Conservation (phyloP, 2,329 filamentous ascomycete species). For the Colletotrichum truncatum region DNA sequence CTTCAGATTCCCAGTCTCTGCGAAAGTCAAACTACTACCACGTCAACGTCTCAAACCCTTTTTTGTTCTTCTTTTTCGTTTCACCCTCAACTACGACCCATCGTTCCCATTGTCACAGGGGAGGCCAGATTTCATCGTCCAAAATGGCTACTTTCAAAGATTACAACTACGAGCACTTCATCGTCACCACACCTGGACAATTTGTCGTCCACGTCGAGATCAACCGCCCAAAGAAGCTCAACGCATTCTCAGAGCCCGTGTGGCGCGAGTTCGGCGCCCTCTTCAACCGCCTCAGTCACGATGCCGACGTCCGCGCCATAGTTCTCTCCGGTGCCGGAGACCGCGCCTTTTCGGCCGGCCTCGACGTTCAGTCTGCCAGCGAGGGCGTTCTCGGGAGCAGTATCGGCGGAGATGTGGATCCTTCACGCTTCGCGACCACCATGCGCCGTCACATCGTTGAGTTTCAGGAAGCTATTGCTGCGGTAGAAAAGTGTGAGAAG, state of each 20-base stretch:
- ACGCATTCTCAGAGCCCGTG: constrained; percentile 86
- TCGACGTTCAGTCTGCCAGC: constrained; percentile 79
- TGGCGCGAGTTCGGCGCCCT: constrained; percentile 82
- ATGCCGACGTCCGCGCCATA: constrained; percentile 78
- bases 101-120: not conserved
- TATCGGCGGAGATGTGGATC: constrained; percentile 54
- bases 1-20: not conserved
- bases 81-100: too few relatives aligned
- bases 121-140: not conserved
- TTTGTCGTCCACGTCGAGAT: constrained; percentile 93
- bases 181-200: constrained; percentile 74
- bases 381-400: constrained; percentile 52
- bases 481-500: constrained; percentile 89
- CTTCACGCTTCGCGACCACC: constrained; percentile 68
- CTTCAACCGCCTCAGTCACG: constrained; percentile 76
- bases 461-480: constrained; percentile 82
- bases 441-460: constrained; percentile 76
- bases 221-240: constrained; percentile 86
- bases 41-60: not conserved
- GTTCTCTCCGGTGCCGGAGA: constrained; percentile 84
- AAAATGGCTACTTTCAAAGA: constrained; percentile 38
- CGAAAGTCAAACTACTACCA: not conserved
- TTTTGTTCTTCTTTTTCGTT: too few relatives aligned
- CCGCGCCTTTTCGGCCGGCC: constrained; percentile 83
- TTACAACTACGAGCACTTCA: constrained; percentile 71